phyloP scores from a whole-genome alignment of 2,329 filamentous ascomycete genomes.

The Trichoderma afroharzianum region DNA sequence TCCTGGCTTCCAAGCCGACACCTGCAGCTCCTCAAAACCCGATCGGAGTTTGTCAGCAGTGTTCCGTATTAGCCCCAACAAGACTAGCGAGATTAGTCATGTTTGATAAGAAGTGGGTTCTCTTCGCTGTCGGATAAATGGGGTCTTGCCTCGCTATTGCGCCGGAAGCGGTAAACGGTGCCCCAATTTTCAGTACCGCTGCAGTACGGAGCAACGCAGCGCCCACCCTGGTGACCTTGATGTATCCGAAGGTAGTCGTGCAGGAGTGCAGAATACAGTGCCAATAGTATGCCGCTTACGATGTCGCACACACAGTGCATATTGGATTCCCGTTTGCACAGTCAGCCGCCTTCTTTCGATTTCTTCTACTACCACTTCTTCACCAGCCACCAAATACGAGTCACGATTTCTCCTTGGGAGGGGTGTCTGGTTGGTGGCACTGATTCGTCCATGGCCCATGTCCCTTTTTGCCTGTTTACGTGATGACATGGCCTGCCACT shows the following conservation, averaged over 20 bases:
- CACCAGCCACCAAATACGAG: not conserved
- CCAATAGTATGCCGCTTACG: not conserved
- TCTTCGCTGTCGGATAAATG: not conserved
- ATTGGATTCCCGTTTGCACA: not conserved
- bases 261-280: not conserved
- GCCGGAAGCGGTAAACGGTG: not conserved
- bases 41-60: constrained; percentile 17
- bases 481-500: constrained; percentile 6
- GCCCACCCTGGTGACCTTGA: not conserved
- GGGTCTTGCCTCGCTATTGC: not conserved
- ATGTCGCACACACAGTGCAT: not conserved
- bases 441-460: not conserved
- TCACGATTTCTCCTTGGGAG: not conserved
- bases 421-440: not conserved
- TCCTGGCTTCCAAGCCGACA: not conserved
- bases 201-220: not conserved
- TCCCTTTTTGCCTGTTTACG: not conserved
- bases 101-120: not conserved
- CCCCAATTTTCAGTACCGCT: not conserved
- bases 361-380: not conserved
- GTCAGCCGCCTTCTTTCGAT: not conserved
- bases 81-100: constrained; percentile 11
- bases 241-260: not conserved
- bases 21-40: not conserved
- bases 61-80: not conserved